phyloP scores from a whole-genome alignment of 192 early-diverging fungal genomes.

The Backusella morwellensis region DNA sequence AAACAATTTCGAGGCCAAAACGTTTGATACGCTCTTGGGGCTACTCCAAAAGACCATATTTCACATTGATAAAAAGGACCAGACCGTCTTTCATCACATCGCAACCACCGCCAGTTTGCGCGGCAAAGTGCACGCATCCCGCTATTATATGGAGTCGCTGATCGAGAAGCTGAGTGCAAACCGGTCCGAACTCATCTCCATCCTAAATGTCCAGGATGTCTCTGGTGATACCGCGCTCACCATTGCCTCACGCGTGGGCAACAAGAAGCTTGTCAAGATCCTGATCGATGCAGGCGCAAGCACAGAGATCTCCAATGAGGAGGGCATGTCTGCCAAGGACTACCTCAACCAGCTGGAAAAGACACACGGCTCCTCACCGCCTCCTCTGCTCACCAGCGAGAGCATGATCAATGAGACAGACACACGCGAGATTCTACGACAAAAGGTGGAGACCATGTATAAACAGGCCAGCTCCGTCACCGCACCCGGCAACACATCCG shows the following conservation, averaged over 20 bases:
- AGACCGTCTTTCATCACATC: slow-evolving; percentile 93
- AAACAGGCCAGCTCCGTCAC: not conserved
- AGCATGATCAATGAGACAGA: not conserved
- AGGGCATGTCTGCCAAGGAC: slow-evolving; percentile 15
- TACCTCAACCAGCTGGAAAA: not conserved
- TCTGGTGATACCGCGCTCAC: slow-evolving; percentile 79
- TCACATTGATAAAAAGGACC: slow-evolving; percentile 71
- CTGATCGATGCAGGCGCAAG: slow-evolving; percentile 60
- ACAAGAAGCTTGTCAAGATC: slow-evolving; percentile 57
- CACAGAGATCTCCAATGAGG: slow-evolving; percentile 5
- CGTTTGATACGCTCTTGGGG: slow-evolving; percentile 73
- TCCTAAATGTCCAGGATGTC: slow-evolving; percentile 75
- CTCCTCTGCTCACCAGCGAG: not conserved
- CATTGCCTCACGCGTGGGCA: slow-evolving; percentile 60
- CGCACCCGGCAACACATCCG: not conserved
- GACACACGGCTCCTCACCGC: not conserved
- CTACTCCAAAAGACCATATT: slow-evolving; percentile 77
- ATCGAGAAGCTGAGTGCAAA: slow-evolving; percentile 65
- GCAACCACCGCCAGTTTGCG: slow-evolving; percentile 65
- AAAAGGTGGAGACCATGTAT: slow-evolving; percentile 18
- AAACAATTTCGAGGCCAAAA: slow-evolving; percentile 82
- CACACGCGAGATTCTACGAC: not conserved
- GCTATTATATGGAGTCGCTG: slow-evolving; percentile 90
- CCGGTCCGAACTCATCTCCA: slow-evolving; percentile 72
- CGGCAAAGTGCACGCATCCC: slow-evolving; percentile 67